A percentile compares a stretch with the other conserved stretches of the same genome.
Evolutionary conservation across 2,329 filamentous ascomycete genomes (phyloP).

Genomic region (Bimuria novae-zelandiae): DNA sequence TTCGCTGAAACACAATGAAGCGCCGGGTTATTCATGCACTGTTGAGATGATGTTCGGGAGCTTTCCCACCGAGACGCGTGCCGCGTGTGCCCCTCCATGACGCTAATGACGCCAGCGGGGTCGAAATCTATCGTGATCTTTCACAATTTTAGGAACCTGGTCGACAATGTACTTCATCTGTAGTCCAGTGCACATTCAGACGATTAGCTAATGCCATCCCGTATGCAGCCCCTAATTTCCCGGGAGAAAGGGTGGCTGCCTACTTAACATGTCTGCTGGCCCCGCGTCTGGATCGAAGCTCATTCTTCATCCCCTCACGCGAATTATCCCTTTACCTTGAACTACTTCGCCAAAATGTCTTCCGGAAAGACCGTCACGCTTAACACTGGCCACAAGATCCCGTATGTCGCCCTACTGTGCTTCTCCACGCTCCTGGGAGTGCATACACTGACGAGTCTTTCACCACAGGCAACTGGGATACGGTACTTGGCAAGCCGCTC

Average conservation of each 20-base stretch:
- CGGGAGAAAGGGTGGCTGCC: neutral
- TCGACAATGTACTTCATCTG: conserved; percentile 24
- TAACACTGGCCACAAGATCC: conserved; percentile 53
- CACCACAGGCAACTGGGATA: conserved; percentile 56
- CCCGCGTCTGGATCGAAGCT: neutral
- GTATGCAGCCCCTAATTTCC: neutral
- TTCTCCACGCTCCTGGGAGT: neutral
- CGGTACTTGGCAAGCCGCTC: conserved; percentile 42
- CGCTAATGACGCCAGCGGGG: conserved; percentile 28
- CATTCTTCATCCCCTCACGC: conserved; percentile 1
- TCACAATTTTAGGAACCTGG: conserved; percentile 23
- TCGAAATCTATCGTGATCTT: conserved; percentile 23
- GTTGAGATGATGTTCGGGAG: conserved; percentile 18
- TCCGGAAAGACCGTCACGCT: conserved; percentile 44
- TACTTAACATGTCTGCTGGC: neutral
- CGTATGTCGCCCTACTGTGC: conserved; percentile 46
- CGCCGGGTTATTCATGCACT: neutral
- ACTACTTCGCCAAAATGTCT: conserved; percentile 26
- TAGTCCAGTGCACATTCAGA: conserved; percentile 17
- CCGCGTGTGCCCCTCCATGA: conserved; percentile 15
- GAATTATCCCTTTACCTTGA: neutral
- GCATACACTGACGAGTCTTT: conserved; percentile 41
- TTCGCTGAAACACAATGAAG: neutral
- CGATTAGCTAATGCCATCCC: conserved; percentile 16
- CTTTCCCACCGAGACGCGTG: conserved; percentile 17